Evolutionary conservation across 768 basidiomycete species (phyloP).

Genomic region (Rickenella mellea): DNA sequence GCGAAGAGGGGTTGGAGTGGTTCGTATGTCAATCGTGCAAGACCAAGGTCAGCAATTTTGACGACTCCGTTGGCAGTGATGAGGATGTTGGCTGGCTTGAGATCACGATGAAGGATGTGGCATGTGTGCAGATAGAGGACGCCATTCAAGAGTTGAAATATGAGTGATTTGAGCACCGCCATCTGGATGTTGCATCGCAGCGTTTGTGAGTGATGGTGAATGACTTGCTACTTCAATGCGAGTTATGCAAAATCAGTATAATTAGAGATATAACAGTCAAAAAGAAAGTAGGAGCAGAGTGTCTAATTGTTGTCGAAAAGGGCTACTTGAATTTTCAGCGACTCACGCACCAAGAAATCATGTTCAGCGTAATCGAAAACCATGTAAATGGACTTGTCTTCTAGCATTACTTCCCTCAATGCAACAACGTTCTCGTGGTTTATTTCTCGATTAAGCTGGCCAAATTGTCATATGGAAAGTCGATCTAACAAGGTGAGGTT

Average conservation of each 20-base stretch:
- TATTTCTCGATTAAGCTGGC: slow-evolving; percentile 80
- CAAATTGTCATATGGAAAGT: not conserved
- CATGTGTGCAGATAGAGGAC: slow-evolving; percentile 89
- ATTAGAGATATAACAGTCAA: too few relatives aligned
- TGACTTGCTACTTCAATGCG: slow-evolving; percentile 92
- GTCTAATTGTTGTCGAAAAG: not conserved
- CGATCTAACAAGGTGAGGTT: not conserved
- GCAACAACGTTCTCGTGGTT: slow-evolving; percentile 86
- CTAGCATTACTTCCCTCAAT: slow-evolving; percentile 88
- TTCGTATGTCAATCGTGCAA: slow-evolving; percentile 84
- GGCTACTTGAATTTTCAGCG: not conserved
- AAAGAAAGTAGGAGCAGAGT: not conserved
- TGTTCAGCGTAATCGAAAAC: slow-evolving; percentile 99
- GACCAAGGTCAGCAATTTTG: slow-evolving; percentile 96
- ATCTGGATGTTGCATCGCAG: slow-evolving; percentile 67
- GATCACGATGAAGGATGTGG: slow-evolving; percentile 93
- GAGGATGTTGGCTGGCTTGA: slow-evolving; percentile 98
- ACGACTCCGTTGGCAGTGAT: slow-evolving; percentile 83
- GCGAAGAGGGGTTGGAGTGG: slow-evolving; percentile 87
- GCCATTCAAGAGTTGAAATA: slow-evolving; percentile 91
- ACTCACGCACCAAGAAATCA: slow-evolving; percentile 76
- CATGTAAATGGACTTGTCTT: slow-evolving; percentile 99
- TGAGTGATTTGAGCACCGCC: slow-evolving; percentile 83
- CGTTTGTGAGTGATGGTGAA: slow-evolving; percentile 93
- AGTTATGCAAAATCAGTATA: too few relatives aligned